Percentiles rank a stretch among this genome's conserved stretches.
Conservation (phyloP, 2,329 filamentous ascomycete genomes). For the Thelonectria blattea region DNA sequence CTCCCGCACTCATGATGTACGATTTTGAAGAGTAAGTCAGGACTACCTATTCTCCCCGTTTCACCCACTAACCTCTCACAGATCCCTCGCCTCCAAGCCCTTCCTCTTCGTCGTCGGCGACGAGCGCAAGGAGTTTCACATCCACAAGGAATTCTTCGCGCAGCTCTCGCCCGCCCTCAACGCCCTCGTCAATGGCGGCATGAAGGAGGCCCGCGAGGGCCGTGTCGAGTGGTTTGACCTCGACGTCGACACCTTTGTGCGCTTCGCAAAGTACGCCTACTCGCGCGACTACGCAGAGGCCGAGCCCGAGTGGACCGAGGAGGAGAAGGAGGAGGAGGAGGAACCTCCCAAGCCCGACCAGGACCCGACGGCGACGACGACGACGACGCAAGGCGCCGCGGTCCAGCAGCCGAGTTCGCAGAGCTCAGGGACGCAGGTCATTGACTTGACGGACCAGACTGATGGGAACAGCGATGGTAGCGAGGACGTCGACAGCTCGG, state of each 20-base stretch:
- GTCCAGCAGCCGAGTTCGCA: background rate
- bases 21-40: conserved; percentile 31
- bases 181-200: conserved; percentile 33
- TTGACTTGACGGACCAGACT: conserved; percentile 4
- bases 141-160: conserved; percentile 34
- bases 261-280: conserved; percentile 37
- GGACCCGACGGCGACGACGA: background rate
- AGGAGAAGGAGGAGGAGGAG: background rate
- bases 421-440: background rate
- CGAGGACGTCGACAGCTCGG: background rate
- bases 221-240: conserved; percentile 35
- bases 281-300: conserved; percentile 32
- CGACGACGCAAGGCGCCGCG: background rate
- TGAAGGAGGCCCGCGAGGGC: conserved; percentile 35
- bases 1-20: no score
- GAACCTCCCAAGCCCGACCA: background rate
- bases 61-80: conserved; percentile 3
- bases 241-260: conserved; percentile 37
- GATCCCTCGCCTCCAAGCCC: conserved; percentile 34
- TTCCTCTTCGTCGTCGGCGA: conserved; percentile 35
- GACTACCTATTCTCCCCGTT: background rate
- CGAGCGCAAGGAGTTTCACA: conserved; percentile 32
- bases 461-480: conserved; percentile 1
- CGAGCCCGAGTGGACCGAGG: conserved; percentile 19
- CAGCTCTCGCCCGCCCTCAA: conserved; percentile 32